Evolutionary conservation across 2,329 filamentous ascomycete species (phyloP).

Genomic region (Curvularia sp.): DNA sequence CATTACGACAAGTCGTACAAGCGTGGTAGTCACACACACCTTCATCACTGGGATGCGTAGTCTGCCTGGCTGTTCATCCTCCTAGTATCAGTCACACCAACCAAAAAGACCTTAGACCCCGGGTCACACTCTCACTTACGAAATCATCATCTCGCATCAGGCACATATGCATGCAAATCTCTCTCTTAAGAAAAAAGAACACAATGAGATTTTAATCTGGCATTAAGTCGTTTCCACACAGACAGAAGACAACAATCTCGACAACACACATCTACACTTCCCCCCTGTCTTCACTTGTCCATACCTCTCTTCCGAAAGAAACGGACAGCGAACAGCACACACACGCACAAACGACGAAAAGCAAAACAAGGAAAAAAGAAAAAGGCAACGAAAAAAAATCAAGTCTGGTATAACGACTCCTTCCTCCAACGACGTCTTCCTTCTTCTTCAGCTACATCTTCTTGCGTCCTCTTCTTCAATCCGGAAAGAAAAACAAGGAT

Average conservation of each 20-base stretch:
- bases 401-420: not conserved
- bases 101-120: not conserved
- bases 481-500: not conserved
- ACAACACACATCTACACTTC: not conserved
- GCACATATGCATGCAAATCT: not conserved
- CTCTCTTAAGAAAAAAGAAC: not conserved
- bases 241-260: not conserved
- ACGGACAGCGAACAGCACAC: not conserved
- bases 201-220: not conserved
- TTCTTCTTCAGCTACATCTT: not conserved
- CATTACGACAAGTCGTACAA: not conserved
- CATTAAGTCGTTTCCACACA: constrained; percentile 4
- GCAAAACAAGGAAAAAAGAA: not conserved
- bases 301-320: not conserved
- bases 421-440: not conserved
- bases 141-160: not conserved
- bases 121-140: not conserved
- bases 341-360: not conserved
- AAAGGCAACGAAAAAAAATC: not conserved
- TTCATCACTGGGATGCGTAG: not conserved
- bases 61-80: not conserved
- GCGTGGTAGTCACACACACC: not conserved
- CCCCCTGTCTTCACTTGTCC: too few relatives aligned
- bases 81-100: not conserved
- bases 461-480: not conserved